Evolutionary conservation across 176 grass and related monocot genomes (phyloP), one percentile per base, ranked within the genome.

Genomic region (Carex kokanica): DNA sequence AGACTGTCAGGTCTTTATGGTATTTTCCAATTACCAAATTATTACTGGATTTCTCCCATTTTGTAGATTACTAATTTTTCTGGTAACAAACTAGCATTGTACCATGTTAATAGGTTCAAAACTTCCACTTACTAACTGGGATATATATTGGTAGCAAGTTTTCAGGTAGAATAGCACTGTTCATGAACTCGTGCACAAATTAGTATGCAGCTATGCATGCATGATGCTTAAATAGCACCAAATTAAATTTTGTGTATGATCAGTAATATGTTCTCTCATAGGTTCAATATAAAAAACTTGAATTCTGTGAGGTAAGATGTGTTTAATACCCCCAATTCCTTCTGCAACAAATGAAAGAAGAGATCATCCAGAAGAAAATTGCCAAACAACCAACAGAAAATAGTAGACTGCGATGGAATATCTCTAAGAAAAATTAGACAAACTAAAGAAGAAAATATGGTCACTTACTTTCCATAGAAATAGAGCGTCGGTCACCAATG

Each of bases 381-480:
- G 78, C 41, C 36, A 70, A 43, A 71, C 67, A 45, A 45, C 67
- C 18, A 71, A 70, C 11, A 74, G 77, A 78, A 70, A 36, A 36
- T 8, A 73, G 15, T 60, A 74, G 16, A 79, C 2, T 34, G 45
- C 8, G 13, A 78, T n/a, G 20, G 75, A 18, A 68, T 34, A 52
- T 85, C 25, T 81, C 31, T 40, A 29, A 47, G 45, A 75, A 73
- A 45, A 40, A 36, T 16, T 18, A 47, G 56, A 86, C 43, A 10
- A 38, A 24, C 74, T 20, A 18, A 64, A 18, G 16, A 73, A 51
- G 61, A 32, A 25, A 84, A 74, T 74, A 89, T 51, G 52, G 43
- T 40, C 78, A 88, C 97, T 96, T 83, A 99, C 97, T 99, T 91
- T 94, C 97, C 90, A 91, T 92, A 78, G 97, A 99, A 83, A 96